Evolutionary conservation across 768 basidiomycete genomes (phyloP).

Genomic region (Phaeotremella fagi): DNA sequence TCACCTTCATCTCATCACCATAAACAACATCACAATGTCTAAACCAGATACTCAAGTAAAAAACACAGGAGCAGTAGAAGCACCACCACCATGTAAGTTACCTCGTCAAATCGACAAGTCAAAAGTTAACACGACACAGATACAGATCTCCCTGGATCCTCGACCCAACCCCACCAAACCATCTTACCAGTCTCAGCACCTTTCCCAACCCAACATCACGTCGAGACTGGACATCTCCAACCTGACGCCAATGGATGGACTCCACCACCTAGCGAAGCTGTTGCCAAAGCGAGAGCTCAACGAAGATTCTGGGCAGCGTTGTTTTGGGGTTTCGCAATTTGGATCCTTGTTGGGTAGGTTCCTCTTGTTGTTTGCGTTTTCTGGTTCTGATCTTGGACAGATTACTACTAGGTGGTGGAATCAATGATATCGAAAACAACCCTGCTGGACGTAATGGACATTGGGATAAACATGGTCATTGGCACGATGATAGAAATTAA

Average conservation of each 20-base stretch:
- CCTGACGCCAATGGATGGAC: slow-evolving; percentile 20
- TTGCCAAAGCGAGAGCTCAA: slow-evolving; percentile 31
- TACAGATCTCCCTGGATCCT: slow-evolving; percentile 4
- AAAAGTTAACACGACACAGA: background rate
- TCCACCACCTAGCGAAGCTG: slow-evolving; percentile 21
- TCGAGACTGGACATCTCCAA: background rate
- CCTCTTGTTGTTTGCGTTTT: background rate
- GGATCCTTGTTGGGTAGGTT: slow-evolving; percentile 39
- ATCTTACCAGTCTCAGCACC: background rate
- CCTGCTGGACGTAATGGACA: slow-evolving; percentile 32
- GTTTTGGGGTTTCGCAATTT: slow-evolving; percentile 41
- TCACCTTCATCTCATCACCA: background rate
- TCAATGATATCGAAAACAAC: slow-evolving; percentile 25
- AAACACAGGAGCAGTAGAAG: slow-evolving; percentile 1
- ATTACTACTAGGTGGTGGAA: slow-evolving; percentile 35
- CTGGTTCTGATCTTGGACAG: slow-evolving; percentile 10
- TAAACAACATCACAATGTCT: background rate
- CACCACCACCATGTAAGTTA: slow-evolving; percentile 21
- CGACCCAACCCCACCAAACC: background rate
- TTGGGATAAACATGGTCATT: slow-evolving; percentile 40
- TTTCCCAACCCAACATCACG: background rate
- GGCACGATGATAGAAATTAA: slow-evolving; percentile 25
- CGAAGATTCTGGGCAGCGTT: slow-evolving; percentile 40
- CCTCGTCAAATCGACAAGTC: background rate
- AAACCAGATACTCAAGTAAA: background rate